Base-by-base conservation (phyloP, 371 early-diverging fungal genomes). In the Gilbertella persicaria region DNA sequence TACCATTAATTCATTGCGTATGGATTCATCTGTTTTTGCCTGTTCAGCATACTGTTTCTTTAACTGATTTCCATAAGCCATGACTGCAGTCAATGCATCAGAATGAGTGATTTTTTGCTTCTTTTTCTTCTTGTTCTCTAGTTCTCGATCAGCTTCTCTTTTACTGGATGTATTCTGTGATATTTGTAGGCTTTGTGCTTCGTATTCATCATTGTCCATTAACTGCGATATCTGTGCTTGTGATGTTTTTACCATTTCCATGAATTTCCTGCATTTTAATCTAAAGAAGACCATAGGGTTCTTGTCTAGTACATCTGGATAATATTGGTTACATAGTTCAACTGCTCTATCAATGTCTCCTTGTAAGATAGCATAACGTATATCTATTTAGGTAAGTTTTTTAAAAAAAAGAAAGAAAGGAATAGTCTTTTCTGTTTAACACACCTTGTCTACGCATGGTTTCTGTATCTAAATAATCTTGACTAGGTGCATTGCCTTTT, bases 191-290 rank as follows among this genome's bases (percentile, higher is more conserved):
- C 51, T 50, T 30, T 51, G 50, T 40, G 44, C 66, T 29, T 79
- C 64, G 47, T 74, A 68, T 16, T 70, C 67, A 44, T 66, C 45
- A 55, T 26, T 40, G 63, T 29, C 46, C 64, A 16, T 49, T 60
- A 26, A 14, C n/a, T 59, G 2, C 49, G 53, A 9, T 51, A 42
- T 23, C 30, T 62, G 37, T 28, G 26, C 58, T 29, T 62, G n/a
- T n/a, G n/a, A n/a, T n/a, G n/a, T 45, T 13, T 73, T 60, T 43
- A 93, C 85, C 78, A 93, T 83, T 68, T 95, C 95, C 19, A 95
- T 68, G 63, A 95, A 95, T 59, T 90, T 85, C 36, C 85, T 86
- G 62, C 96, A 94, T 20, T 83, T 70, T n/a, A 97, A 83, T 48
- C 83, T 82, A 53, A 96, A 91, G 5, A 40, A n/a, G 10, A 55